Evolutionary conservation across 2,329 filamentous ascomycete genomes (phyloP).

Genomic region (Phaeosphaeriaceae sp.): DNA sequence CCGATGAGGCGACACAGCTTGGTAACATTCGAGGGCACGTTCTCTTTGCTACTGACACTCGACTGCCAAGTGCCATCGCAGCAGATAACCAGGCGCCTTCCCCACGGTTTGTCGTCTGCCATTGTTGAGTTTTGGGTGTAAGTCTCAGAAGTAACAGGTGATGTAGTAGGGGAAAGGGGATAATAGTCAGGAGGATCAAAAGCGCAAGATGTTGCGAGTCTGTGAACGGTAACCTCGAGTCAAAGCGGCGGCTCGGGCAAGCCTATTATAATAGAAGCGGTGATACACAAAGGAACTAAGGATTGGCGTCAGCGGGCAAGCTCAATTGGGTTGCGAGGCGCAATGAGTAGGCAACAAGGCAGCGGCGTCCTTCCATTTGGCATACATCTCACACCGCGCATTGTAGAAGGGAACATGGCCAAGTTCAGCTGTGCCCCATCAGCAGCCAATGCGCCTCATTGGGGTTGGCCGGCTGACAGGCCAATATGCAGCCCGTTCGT

Average conservation of each 20-base stretch:
- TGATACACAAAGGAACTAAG: conserved; percentile 5
- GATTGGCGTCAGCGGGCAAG: conserved; percentile 7
- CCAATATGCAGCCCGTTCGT: conserved; percentile 18
- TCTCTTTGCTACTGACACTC: conserved; percentile 36
- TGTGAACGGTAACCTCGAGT: conserved; percentile 3
- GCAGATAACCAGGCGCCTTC: conserved; percentile 43
- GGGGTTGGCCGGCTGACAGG: conserved; percentile 16
- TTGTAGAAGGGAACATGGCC: not conserved
- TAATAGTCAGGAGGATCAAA: not conserved
- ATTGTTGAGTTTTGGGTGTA: not conserved
- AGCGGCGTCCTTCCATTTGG: not conserved
- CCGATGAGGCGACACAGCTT: conserved; percentile 43
- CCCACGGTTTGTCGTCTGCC: conserved; percentile 31
- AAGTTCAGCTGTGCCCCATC: conserved; percentile 8
- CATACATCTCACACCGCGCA: conserved; percentile 12
- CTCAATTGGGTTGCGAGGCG: not conserved
- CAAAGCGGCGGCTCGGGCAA: conserved; percentile 6
- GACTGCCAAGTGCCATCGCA: conserved; percentile 49
- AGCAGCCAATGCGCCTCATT: conserved; percentile 10
- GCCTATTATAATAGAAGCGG: conserved; percentile 1
- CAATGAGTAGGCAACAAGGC: conserved; percentile 5
- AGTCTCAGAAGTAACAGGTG: not conserved
- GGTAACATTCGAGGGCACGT: conserved; percentile 46
- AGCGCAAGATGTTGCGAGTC: conserved; percentile 1
- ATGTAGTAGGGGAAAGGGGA: not conserved